Conservation (phyloP, 192 early-diverging fungal genomes). For the Rhizophagus prolifer region DNA sequence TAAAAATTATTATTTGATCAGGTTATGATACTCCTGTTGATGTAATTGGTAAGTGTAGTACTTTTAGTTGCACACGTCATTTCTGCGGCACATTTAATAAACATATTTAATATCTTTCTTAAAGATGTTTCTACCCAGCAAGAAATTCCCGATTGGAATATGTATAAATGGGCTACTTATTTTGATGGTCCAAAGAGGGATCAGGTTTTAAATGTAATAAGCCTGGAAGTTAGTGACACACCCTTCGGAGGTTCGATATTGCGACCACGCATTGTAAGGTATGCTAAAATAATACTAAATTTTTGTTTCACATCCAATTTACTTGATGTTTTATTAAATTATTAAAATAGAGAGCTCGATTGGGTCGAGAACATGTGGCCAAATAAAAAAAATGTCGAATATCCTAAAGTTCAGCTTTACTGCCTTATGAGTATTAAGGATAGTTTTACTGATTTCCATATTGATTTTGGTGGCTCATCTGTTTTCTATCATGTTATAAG, state of each 20-base stretch:
- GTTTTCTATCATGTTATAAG: constrained; percentile 90
- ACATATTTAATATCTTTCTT: not conserved
- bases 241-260: constrained; percentile 61
- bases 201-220: constrained; percentile 84
- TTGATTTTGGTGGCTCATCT: constrained; percentile 79
- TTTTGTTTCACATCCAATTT: not conserved
- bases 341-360: constrained; percentile 70
- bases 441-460: constrained; percentile 63
- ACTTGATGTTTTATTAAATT: not conserved
- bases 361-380: constrained; percentile 92
- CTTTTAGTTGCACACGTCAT: not conserved
- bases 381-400: constrained; percentile 60
- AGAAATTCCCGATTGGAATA: constrained; percentile 72
- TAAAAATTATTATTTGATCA: constrained; percentile 1
- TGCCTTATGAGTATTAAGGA: constrained; percentile 93
- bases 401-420: constrained; percentile 86
- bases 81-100: not conserved
- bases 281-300: not conserved
- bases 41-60: constrained; percentile 60
- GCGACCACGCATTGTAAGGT: constrained; percentile 77
- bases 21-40: constrained; percentile 73
- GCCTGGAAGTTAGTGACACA: constrained; percentile 80
- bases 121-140: constrained; percentile 86
- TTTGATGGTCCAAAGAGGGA: constrained; percentile 62
- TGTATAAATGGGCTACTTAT: constrained; percentile 85